Evolutionary conservation across 2,329 filamentous ascomycete species (phyloP), one percentile per base, ranked within the genome.

Genomic region (Aspergillaceae sp.): DNA sequence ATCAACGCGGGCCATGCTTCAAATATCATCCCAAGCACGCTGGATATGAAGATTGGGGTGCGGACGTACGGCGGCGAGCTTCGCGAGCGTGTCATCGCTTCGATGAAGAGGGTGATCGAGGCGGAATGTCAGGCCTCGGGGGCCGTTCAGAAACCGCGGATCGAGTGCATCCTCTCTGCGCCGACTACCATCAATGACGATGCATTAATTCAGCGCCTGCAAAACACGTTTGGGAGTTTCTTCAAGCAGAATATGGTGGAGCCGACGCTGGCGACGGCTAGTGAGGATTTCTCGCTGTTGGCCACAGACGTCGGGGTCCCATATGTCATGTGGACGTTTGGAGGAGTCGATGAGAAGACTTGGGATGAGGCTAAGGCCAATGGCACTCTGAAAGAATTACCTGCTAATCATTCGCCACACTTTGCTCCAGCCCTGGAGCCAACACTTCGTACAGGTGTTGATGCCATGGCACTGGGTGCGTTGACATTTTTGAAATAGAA

Each of bases 241-340:
- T 80, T 81, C 50, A 56, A 49, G 7, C 63, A 66, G 1, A 51
- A 56, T 0, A 60, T 70, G 7, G 50, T 63, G 0, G 59, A 74
- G 8, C 66, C 68, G 10, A 58, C 68, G n/a, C 63, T 67, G 0
- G 52, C 74, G 0, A 61, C 66, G 3, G 74, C 70, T 0, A 77
- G 72, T 45, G 80, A 83, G 55, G 80, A 83, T 51, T 80, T 82
- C 52, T 66, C 71, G 0, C 70, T 76, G 36, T 56, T 83, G 36
- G 78, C 75, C 1, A 75, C 71, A 0, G 65, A 65, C 30, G 70
- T 74, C 41, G 69, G 68, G 2, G 65, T 64, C 41, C 78, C 77
- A 6, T 74, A 70, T 54, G 70, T 68, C 40, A 80, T 79, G 58
- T 81, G 75, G 64, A 63, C 72, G 52, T 80, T 75, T 58, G 79